These are phyloP conservation scores for Elaeis guineensis DNA, from an alignment of 176 grass and related monocot genomes.

Conservation along the genomic window DNA sequence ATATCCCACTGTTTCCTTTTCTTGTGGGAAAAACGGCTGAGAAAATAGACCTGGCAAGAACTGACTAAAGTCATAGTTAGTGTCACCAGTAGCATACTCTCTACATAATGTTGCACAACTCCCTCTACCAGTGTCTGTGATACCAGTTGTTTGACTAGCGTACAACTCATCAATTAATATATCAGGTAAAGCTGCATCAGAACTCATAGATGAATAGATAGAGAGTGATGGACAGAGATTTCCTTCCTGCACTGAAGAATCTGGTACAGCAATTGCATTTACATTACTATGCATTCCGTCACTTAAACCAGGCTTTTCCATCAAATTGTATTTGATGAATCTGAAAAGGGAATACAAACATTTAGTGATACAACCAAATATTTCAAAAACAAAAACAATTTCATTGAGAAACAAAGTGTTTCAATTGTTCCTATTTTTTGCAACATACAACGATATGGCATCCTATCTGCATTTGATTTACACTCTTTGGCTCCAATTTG, in stretches of 20 bases:
- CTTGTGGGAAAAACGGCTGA: slow-evolving; percentile 21
- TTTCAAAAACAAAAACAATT: too few relatives aligned
- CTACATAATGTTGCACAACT: slow-evolving; percentile 31
- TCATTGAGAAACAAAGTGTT: slow-evolving; percentile 1
- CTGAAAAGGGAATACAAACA: slow-evolving; percentile 26
- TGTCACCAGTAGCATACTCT: slow-evolving; percentile 13
- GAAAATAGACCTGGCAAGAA: slow-evolving; percentile 27
- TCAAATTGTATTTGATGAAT: slow-evolving; percentile 25
- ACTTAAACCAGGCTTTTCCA: slow-evolving; percentile 40
- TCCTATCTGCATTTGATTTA: slow-evolving; percentile 30
- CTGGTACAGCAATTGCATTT: slow-evolving; percentile 19
- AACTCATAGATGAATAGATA: slow-evolving; percentile 18
- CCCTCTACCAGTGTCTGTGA: slow-evolving; percentile 33
- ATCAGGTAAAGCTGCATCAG: slow-evolving; percentile 25
- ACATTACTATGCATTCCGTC: slow-evolving; percentile 20
- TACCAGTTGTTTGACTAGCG: slow-evolving; percentile 27
- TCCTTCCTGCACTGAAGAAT: slow-evolving; percentile 27
- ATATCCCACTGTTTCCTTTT: slow-evolving; percentile 23
- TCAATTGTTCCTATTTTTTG: background rate
- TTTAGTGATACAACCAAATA: slow-evolving; percentile 1
- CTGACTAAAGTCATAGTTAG: slow-evolving; percentile 18
- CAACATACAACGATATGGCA: slow-evolving; percentile 2
- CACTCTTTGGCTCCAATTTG: slow-evolving; percentile 10
- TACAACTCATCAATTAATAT: slow-evolving; percentile 23
- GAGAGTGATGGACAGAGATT: slow-evolving; percentile 19